Evolutionary conservation across 1,284 basidiomycete species (phyloP).

Genomic region (Ceratobasidium papillatum): DNA sequence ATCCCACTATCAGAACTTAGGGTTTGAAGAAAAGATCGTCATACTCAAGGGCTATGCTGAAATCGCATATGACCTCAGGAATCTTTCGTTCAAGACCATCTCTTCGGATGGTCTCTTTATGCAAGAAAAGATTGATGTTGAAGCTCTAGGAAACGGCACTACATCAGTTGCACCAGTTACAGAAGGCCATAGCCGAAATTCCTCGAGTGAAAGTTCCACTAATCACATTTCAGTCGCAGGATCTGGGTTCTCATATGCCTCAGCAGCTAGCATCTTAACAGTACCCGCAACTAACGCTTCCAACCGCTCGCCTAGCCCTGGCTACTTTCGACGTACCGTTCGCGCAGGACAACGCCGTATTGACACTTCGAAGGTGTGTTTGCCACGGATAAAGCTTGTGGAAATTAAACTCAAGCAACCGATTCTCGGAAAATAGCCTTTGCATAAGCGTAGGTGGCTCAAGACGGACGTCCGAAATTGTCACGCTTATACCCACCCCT

Average conservation of each 20-base stretch:
- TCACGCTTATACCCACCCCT: background rate
- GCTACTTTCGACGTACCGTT: background rate
- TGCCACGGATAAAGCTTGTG: background rate
- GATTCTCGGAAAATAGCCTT: background rate
- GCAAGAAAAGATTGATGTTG: slow-evolving; percentile 31
- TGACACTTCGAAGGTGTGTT: slow-evolving; percentile 20
- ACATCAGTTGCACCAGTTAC: background rate
- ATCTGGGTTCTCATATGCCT: slow-evolving; percentile 16
- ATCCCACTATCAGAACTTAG: slow-evolving; percentile 34
- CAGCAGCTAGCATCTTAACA: slow-evolving; percentile 17
- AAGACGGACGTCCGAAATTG: background rate
- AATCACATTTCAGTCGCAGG: background rate
- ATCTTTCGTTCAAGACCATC: slow-evolving; percentile 23
- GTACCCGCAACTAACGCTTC: background rate
- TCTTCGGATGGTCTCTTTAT: slow-evolving; percentile 24
- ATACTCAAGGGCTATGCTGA: slow-evolving; percentile 35
- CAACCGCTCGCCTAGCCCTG: slow-evolving; percentile 24
- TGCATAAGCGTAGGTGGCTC: slow-evolving; percentile 26
- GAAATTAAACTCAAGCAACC: background rate
- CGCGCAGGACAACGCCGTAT: slow-evolving; percentile 30
- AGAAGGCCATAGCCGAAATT: background rate
- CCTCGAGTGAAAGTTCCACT: background rate
- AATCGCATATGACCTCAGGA: slow-evolving; percentile 34
- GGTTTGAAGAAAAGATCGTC: slow-evolving; percentile 35
- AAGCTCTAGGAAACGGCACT: background rate